Percentiles rank a stretch among this genome's conserved stretches.
Evolutionary conservation across 768 basidiomycete species (phyloP).

Genomic region (Serendipita indica): DNA sequence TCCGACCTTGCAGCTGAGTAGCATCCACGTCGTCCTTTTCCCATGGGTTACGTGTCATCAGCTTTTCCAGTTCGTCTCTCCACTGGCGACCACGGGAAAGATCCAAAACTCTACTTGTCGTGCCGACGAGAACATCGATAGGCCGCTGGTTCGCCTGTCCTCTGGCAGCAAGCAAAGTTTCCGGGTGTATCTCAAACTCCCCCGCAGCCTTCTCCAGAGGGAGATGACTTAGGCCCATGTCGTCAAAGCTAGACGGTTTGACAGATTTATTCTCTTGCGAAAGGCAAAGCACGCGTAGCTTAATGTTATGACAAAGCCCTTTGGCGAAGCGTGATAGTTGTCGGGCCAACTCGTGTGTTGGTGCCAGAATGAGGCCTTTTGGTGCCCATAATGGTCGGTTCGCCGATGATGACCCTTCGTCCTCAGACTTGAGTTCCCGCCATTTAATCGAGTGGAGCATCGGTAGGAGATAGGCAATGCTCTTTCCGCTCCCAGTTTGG

Average conservation of each 20-base stretch:
- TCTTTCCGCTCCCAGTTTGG: conserved; percentile 87
- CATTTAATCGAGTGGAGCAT: conserved; percentile 64
- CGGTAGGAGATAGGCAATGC: conserved; percentile 77
- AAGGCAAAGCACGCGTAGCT: conserved; percentile 59
- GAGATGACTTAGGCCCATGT: conserved; percentile 2
- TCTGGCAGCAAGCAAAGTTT: background rate
- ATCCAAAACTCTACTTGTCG: conserved; percentile 48
- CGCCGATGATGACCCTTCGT: conserved; percentile 2
- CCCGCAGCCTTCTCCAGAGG: background rate
- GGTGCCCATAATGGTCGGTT: conserved; percentile 22
- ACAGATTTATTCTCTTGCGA: conserved; percentile 39
- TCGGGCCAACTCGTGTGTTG: conserved; percentile 78
- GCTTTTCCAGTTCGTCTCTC: conserved; percentile 19
- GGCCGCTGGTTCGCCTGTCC: background rate
- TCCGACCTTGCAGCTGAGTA: conserved; percentile 27
- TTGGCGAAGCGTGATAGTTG: conserved; percentile 69
- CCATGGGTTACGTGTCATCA: conserved; percentile 16
- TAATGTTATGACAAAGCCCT: conserved; percentile 52
- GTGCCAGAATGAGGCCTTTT: conserved; percentile 63
- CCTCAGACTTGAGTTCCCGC: conserved; percentile 31
- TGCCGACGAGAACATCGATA: conserved; percentile 33
- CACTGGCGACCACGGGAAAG: conserved; percentile 27
- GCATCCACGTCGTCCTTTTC: conserved; percentile 23
- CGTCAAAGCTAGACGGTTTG: background rate
- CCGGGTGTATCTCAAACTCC: background rate